A percentile compares a stretch with the other conserved stretches of the same genome.
Conservation (phyloP, 768 basidiomycete genomes). For the Leccinum sublutescens region DNA sequence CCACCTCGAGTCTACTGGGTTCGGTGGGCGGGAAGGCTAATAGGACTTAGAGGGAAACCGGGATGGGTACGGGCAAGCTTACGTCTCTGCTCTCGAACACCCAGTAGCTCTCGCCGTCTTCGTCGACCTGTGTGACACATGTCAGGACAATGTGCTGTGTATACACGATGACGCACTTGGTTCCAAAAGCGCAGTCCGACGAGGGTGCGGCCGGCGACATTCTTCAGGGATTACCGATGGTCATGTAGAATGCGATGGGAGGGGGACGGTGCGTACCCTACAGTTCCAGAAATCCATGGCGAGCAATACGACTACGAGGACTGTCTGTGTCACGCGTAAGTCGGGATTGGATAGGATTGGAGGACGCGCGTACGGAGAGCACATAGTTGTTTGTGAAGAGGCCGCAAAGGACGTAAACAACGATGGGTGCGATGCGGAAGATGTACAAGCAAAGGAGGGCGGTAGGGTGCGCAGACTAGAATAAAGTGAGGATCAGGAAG, state of each 20-base stretch:
- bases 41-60: conserved; percentile 9
- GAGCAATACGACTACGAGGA: conserved; percentile 87
- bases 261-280: conserved; percentile 48
- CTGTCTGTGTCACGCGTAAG: conserved; percentile 52
- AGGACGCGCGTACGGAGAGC: conserved; percentile 64
- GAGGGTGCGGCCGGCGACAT: conserved; percentile 89
- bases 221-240: conserved; percentile 44
- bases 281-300: conserved; percentile 99
- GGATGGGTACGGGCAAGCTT: conserved; percentile 30
- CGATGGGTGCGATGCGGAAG: conserved; percentile 85
- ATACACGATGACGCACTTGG: conserved; percentile 48
- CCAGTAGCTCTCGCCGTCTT: conserved; percentile 95
- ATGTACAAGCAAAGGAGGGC: conserved; percentile 86
- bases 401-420: conserved; percentile 91
- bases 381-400: conserved; percentile 91
- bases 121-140: conserved; percentile 67
- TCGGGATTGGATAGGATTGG: neutral
- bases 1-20: conserved; percentile 84
- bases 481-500: conserved; percentile 14
- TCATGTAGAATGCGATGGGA: neutral
- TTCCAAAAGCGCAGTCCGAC: conserved; percentile 99
- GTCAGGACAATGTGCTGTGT: neutral
- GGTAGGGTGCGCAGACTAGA: conserved; percentile 75
- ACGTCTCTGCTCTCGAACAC: conserved; percentile 98
- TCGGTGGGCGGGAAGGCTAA: conserved; percentile 85